Percentiles rank a stretch among this genome's conserved stretches.
phyloP scores from a whole-genome alignment of 2,329 filamentous ascomycete genomes.

The Rhynchosporium agropyri region DNA sequence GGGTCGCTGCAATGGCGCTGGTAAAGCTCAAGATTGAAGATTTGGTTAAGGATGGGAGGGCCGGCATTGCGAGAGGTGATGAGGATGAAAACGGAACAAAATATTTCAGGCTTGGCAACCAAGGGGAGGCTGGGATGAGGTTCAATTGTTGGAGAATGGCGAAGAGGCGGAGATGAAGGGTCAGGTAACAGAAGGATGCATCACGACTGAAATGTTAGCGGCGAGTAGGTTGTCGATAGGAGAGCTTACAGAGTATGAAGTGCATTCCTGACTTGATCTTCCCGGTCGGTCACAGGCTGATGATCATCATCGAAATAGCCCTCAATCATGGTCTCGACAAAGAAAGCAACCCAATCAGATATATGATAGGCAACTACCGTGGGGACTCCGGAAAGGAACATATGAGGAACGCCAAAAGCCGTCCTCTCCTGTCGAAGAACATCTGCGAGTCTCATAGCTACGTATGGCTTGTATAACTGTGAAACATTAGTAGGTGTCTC shows the following conservation, averaged over 20 bases:
- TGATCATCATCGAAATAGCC: slow-evolving; percentile 30
- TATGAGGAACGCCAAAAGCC: slow-evolving; percentile 26
- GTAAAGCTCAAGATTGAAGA: slow-evolving; percentile 29
- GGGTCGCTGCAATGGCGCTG: slow-evolving; percentile 25
- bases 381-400: slow-evolving; percentile 39
- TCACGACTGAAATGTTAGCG: slow-evolving; percentile 35
- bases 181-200: slow-evolving; percentile 33
- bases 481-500: slow-evolving; percentile 19
- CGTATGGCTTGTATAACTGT: slow-evolving; percentile 42
- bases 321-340: slow-evolving; percentile 34
- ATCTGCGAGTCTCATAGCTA: slow-evolving; percentile 32
- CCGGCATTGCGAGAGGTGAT: slow-evolving; percentile 37
- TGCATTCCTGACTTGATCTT: not conserved
- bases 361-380: slow-evolving; percentile 38
- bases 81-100: slow-evolving; percentile 38
- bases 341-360: slow-evolving; percentile 35
- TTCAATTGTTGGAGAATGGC: slow-evolving; percentile 41
- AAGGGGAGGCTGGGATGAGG: slow-evolving; percentile 33
- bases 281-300: slow-evolving; percentile 10
- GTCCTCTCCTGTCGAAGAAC: slow-evolving; percentile 37
- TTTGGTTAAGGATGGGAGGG: slow-evolving; percentile 21
- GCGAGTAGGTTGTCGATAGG: not conserved
- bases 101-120: slow-evolving; percentile 34
- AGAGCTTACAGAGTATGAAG: slow-evolving; percentile 27
- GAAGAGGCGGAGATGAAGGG: slow-evolving; percentile 40